These are phyloP conservation scores for Citrus sinensis DNA, from an alignment of 345 rosid genomes.

Conservation along the genomic window DNA sequence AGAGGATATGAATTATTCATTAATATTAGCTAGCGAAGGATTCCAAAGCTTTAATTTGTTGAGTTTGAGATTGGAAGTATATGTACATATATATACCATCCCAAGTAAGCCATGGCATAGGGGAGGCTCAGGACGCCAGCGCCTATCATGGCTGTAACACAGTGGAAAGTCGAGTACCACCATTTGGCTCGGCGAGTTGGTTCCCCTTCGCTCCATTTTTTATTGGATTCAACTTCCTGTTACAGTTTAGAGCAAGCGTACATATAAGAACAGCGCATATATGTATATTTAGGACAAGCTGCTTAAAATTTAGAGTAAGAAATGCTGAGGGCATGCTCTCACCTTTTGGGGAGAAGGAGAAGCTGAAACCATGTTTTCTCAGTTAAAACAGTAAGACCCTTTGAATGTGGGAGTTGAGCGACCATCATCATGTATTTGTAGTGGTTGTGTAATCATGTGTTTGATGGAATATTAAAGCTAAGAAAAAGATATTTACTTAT, in stretches of 20 bases:
- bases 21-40: neutral
- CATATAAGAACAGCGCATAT: too few relatives aligned
- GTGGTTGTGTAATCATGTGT: neutral
- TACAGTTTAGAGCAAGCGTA: neutral
- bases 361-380: constrained; percentile 50
- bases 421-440: constrained; percentile 20
- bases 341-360: constrained; percentile 47
- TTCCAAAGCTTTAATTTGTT: neutral
- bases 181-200: constrained; percentile 76
- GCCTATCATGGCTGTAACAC: constrained; percentile 95
- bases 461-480: constrained; percentile 3
- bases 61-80: neutral
- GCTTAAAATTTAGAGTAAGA: neutral
- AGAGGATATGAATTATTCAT: neutral
- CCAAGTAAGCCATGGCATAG: constrained; percentile 94
- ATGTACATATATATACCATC: constrained; percentile 47
- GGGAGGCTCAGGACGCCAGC: constrained; percentile 97
- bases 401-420: constrained; percentile 12
- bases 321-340: neutral
- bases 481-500: neutral
- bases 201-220: constrained; percentile 63
- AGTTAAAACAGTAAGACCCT: neutral
- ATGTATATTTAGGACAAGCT: too few relatives aligned
- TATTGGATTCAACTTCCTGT: constrained; percentile 45
- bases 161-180: constrained; percentile 97